A percentile compares a stretch with the other conserved stretches of the same genome.
Evolutionary conservation across 257 asterid genomes (phyloP).

Genomic region (Petunia axillaris): DNA sequence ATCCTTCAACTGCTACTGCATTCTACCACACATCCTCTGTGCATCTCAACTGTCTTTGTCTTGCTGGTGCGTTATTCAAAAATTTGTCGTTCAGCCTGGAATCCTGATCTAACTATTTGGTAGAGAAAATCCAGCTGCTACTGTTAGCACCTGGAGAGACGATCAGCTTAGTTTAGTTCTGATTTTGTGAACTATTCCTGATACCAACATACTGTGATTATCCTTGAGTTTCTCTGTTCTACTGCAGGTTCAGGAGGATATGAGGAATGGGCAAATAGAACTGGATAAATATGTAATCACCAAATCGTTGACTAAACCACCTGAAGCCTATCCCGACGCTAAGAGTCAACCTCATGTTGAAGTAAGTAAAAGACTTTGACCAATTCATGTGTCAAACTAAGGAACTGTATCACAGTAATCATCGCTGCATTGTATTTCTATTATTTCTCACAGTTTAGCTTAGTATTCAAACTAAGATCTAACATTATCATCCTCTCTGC

Average conservation of each 20-base stretch:
- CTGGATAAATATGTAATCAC: slow-evolving; percentile 89
- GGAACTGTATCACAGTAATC: background rate
- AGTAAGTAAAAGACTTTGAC: slow-evolving; percentile 48
- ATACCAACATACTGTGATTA: background rate
- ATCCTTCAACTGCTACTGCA: slow-evolving; percentile 1
- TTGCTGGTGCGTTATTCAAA: slow-evolving; percentile 4
- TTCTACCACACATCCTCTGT: slow-evolving; percentile 4
- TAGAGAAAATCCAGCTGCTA: slow-evolving; percentile 13
- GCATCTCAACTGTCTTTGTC: slow-evolving; percentile 12
- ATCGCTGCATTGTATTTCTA: background rate
- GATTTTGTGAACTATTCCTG: slow-evolving; percentile 1
- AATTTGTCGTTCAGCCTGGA: background rate
- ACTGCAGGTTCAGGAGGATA: slow-evolving; percentile 82
- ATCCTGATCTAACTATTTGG: background rate
- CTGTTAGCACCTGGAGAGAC: slow-evolving; percentile 12
- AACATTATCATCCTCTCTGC: slow-evolving; percentile 33
- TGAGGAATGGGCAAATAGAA: slow-evolving; percentile 87
- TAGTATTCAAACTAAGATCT: slow-evolving; percentile 18
- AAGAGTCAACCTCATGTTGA: slow-evolving; percentile 97
- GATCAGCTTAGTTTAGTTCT: background rate
- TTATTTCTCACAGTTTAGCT: slow-evolving; percentile 22
- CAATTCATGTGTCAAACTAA: slow-evolving; percentile 5
- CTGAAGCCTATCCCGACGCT: slow-evolving; percentile 96
- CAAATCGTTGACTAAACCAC: slow-evolving; percentile 88
- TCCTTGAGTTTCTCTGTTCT: slow-evolving; percentile 4